phyloP scores from a whole-genome alignment of 1,284 basidiomycete genomes.

The Butyriboletus appendiculatus region DNA sequence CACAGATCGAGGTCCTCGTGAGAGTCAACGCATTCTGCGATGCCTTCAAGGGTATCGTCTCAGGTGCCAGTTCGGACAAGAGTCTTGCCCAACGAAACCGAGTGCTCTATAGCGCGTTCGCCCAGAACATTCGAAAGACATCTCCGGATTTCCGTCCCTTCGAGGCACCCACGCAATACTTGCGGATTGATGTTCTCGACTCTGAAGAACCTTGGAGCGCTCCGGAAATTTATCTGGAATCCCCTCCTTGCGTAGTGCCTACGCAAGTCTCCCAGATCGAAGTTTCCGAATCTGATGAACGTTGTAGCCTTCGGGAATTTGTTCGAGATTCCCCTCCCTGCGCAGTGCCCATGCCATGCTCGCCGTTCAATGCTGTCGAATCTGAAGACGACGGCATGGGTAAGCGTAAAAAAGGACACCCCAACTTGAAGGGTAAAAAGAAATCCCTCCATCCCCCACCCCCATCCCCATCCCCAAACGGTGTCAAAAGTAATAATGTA shows the following conservation, averaged over 20 bases:
- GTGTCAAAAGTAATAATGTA: no score
- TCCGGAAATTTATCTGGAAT: conserved; percentile 25
- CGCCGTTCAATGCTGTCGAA: no score
- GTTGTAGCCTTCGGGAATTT: no score
- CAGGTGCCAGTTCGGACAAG: conserved; percentile 37
- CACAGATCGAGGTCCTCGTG: conserved; percentile 46
- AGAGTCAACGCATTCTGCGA: conserved; percentile 48
- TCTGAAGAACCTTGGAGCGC: conserved; percentile 20
- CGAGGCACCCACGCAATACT: conserved; percentile 2
- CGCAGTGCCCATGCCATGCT: no score
- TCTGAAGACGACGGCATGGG: conserved; percentile 18
- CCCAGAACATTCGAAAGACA: conserved; percentile 39
- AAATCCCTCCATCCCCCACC: no score
- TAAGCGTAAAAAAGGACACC: not conserved
- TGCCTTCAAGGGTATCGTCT: conserved; percentile 38
- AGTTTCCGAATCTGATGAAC: conserved; percentile 10
- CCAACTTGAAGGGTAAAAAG: no score
- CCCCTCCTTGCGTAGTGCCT: conserved; percentile 33
- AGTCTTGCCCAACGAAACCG: conserved; percentile 40
- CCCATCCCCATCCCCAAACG: no score
- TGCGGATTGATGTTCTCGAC: conserved; percentile 14
- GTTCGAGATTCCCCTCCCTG: no score
- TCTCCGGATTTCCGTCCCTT: conserved; percentile 44
- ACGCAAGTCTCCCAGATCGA: conserved; percentile 4
- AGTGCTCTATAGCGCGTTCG: conserved; percentile 37